phyloP scores from a whole-genome alignment of 768 basidiomycete genomes.

The Suillus tomentosus region DNA sequence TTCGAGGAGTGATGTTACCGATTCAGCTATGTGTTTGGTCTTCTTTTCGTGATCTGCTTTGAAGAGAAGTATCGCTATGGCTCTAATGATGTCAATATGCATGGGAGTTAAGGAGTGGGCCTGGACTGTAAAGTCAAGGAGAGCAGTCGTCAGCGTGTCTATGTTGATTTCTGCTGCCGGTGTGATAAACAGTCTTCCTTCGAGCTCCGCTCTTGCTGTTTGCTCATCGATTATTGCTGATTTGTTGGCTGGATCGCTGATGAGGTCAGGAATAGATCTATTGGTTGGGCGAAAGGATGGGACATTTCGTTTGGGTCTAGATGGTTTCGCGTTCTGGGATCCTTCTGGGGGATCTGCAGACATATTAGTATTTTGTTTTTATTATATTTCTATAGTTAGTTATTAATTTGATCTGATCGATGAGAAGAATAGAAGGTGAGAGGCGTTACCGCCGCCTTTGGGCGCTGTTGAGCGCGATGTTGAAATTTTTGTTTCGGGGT shows the following conservation, averaged over 20 bases:
- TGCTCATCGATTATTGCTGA: not conserved
- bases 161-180: not conserved
- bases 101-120: not conserved
- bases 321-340: not conserved
- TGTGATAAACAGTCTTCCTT: not conserved
- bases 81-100: not conserved
- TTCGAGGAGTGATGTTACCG: too few species aligned
- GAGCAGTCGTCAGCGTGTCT: not conserved
- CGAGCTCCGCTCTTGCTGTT: not conserved
- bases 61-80: not conserved
- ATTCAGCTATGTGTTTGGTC: too few species aligned
- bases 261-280: not conserved
- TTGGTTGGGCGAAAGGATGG: not conserved
- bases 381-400: too few species aligned
- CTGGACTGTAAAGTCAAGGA: not conserved
- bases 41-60: not conserved
- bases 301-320: not conserved
- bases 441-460: too few species aligned
- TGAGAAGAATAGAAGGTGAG: too few species aligned
- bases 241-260: not conserved
- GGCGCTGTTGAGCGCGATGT: too few species aligned
- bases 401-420: too few species aligned
- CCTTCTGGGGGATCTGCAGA: not conserved
- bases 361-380: not conserved
- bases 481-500: too few species aligned